Conservation (phyloP, 129 eudicot genomes). For the Flaveria ramosissima region DNA sequence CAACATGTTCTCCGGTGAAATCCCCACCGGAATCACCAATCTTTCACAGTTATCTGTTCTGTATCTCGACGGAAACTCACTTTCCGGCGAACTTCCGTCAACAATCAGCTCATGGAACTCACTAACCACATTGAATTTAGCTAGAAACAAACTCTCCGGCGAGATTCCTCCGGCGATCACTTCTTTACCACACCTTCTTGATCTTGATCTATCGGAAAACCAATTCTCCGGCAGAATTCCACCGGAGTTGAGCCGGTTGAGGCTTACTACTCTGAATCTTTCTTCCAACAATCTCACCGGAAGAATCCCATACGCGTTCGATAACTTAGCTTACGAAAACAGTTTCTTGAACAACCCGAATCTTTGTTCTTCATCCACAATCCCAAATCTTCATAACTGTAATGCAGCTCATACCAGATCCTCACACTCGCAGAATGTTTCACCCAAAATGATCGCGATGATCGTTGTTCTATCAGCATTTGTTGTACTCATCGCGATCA, state of each 20-base stretch:
- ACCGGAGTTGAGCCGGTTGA: constrained; percentile 47
- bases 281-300: constrained; percentile 76
- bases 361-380: constrained; percentile 51
- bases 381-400: constrained; percentile 54
- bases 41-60: constrained; percentile 60
- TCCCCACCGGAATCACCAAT: constrained; percentile 60
- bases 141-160: constrained; percentile 76
- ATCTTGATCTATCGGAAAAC: constrained; percentile 76
- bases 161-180: constrained; percentile 59
- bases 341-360: constrained; percentile 76
- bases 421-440: constrained; percentile 34
- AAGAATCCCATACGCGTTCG: constrained; percentile 58
- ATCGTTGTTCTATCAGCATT: constrained; percentile 53
- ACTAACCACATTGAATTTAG: constrained; percentile 54
- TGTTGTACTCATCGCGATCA: constrained; percentile 36
- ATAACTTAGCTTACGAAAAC: constrained; percentile 62
- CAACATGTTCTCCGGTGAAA: constrained; percentile 66
- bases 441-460: constrained; percentile 54
- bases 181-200: constrained; percentile 60
- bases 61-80: constrained; percentile 69
- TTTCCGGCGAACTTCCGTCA: constrained; percentile 72
- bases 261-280: constrained; percentile 63
- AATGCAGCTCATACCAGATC: constrained; percentile 29
- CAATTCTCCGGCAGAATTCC: constrained; percentile 79
- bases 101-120: constrained; percentile 66